These are phyloP conservation scores for Polyrhizophydium stewartii DNA, from an alignment of 371 early-diverging fungal species.

Conservation along the genomic window DNA sequence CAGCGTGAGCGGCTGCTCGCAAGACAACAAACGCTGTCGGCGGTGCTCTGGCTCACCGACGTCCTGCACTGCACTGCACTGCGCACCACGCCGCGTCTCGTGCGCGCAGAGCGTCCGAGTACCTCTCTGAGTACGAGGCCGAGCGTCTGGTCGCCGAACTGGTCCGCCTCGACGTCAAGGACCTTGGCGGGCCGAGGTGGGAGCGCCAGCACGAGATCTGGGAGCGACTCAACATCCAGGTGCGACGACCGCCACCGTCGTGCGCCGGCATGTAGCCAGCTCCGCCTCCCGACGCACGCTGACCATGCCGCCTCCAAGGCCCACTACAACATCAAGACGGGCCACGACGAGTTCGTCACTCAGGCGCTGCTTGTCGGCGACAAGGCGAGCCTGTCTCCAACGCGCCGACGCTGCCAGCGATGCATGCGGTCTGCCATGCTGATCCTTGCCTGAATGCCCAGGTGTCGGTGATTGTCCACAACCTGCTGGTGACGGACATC, in stretches of 20 bases:
- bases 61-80: no score
- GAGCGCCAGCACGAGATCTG: constrained; percentile 26
- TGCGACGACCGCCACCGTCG: not conserved
- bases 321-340: constrained; percentile 26
- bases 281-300: not conserved
- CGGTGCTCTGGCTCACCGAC: no score
- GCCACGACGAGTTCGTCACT: constrained; percentile 37
- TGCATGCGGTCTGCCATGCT: not conserved
- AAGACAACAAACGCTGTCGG: no score
- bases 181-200: not conserved
- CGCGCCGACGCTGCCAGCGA: not conserved
- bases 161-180: not conserved
- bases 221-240: constrained; percentile 40
- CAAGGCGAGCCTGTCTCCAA: constrained; percentile 17
- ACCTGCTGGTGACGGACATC: constrained; percentile 28
- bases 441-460: constrained; percentile 3
- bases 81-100: no score
- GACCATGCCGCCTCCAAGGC: constrained; percentile 21
- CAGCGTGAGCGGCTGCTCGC: no score
- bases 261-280: not conserved
- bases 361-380: constrained; percentile 19
- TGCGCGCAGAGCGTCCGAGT: not conserved
- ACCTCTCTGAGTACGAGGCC: not conserved
- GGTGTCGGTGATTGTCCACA: constrained; percentile 26
- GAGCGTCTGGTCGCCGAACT: not conserved